Evolutionary conservation across 2,329 filamentous ascomycete species (phyloP).

Genomic region (Trichoderma brevicompactum): DNA sequence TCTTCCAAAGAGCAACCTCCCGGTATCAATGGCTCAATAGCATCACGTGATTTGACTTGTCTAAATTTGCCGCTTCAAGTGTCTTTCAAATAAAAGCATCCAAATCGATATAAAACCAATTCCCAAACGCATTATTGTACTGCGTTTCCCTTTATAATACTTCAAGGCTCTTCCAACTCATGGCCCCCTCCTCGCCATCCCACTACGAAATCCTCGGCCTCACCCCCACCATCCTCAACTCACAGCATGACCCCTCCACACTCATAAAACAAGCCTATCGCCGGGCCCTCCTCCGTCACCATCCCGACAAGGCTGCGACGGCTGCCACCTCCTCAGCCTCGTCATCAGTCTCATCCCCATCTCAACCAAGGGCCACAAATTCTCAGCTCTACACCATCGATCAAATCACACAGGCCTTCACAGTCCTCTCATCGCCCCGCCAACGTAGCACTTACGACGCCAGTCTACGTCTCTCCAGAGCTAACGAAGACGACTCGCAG

Average conservation of each 20-base stretch:
- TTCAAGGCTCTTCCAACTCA: conserved; percentile 22
- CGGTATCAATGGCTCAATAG: not conserved
- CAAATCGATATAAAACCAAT: not conserved
- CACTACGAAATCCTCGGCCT: conserved; percentile 66
- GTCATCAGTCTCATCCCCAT: not conserved
- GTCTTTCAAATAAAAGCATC: not conserved
- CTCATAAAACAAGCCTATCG: conserved; percentile 67
- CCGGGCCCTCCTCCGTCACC: conserved; percentile 66
- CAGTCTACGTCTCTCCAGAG: conserved; percentile 47
- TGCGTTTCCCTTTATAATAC: not conserved
- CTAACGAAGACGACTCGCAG: conserved; percentile 33
- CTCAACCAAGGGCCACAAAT: not conserved
- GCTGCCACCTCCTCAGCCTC: conserved; percentile 26
- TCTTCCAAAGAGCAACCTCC: not conserved
- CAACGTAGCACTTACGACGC: conserved; percentile 60
- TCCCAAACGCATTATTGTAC: not conserved
- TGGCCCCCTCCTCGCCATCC: conserved; percentile 43
- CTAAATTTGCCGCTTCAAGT: conserved; percentile 17
- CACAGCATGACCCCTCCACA: conserved; percentile 48
- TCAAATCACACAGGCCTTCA: conserved; percentile 65
- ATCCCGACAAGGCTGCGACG: conserved; percentile 61
- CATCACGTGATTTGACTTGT: conserved; percentile 13
- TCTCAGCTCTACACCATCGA: conserved; percentile 57
- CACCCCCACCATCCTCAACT: conserved; percentile 52
- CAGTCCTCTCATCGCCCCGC: conserved; percentile 55